Evolutionary conservation across 2,329 filamentous ascomycete species (phyloP).

Genomic region (Cadophora sp.): DNA sequence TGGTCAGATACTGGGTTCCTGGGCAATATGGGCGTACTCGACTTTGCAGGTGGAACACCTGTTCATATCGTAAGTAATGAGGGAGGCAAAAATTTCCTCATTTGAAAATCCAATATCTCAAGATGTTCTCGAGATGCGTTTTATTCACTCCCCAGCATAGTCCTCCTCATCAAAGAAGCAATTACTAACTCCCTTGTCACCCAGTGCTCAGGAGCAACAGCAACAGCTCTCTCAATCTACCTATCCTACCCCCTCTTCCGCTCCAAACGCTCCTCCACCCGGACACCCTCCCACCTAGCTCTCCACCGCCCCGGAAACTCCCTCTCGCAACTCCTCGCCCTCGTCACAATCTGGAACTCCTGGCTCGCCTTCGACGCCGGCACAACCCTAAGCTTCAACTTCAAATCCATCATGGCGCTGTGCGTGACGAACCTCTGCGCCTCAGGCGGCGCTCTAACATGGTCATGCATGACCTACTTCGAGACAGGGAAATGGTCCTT

Average conservation of each 20-base stretch:
- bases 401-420: constrained; percentile 88
- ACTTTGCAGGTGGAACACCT: constrained; percentile 78
- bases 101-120: no score
- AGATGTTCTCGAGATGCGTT: no score
- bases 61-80: constrained; percentile 63
- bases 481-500: constrained; percentile 92
- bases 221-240: constrained; percentile 76
- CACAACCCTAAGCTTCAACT: constrained; percentile 79
- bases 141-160: no score
- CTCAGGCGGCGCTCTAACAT: constrained; percentile 51
- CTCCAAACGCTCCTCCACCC: constrained; percentile 57
- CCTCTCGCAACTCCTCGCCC: constrained; percentile 75
- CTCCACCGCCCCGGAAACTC: constrained; percentile 77
- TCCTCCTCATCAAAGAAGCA: no score
- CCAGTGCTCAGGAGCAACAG: constrained; percentile 68
- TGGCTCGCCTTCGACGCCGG: constrained; percentile 98
- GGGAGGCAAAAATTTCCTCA: no score
- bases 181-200: no score
- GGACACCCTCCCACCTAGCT: constrained; percentile 53
- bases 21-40: constrained; percentile 70
- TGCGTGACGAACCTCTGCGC: constrained; percentile 89
- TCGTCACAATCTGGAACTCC: constrained; percentile 85
- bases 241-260: constrained; percentile 73
- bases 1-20: constrained; percentile 80
- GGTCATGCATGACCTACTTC: constrained; percentile 61